Base-by-base conservation (phyloP, 73 alveolate species). In the Durusdinium trenchii region DNA sequence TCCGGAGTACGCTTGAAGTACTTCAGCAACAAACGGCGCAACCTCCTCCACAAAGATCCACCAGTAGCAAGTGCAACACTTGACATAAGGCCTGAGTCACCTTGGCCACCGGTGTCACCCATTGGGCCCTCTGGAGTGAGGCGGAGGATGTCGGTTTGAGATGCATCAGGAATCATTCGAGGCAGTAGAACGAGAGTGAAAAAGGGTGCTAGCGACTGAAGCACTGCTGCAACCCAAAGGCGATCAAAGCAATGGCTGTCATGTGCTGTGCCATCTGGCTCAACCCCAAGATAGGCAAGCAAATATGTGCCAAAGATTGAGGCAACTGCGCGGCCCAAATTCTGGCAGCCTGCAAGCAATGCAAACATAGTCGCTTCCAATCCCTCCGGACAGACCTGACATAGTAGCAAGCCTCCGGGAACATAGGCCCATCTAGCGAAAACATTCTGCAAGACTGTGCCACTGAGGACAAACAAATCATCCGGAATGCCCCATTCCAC, bases 331-430 rank as follows among this genome's bases (percentile, higher is more conserved):
- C 98, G 71, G 14, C 98, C 98, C 90, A 91, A 69, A 35, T 91
- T 91, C 30, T 71, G 79, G 45, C 90, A 69, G 28, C 98, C 98
- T 36, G 90, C 98, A 50, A 91, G 90, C 0, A 91, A 90, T 14
- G 98, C 98, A 43, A 91, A 71, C 98, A 91, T 91, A n/a, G 98
- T 91, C 45, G 90, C 67, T 54, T 91, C 98, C 69, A 67, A 71
- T 43, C 98, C 98, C 57, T 51, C 76, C 5, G 98, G 98, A 51
- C 98, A 91, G 78, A 91, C 90, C 61, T 91, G 98, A 57, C 90
- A 91, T 46, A 91, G 62, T 3, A 91, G 98, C 45, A 91, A 75
- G 78, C 78, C 89, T 10, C 90, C 98, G 0, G 90, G 98, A 20
- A 91, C 86, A 60, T 67, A 48, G 36, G 98, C 89, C 98, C 98